Base-by-base conservation (phyloP, 2,329 filamentous ascomycete genomes). In the Colletotrichum spaethianum region DNA sequence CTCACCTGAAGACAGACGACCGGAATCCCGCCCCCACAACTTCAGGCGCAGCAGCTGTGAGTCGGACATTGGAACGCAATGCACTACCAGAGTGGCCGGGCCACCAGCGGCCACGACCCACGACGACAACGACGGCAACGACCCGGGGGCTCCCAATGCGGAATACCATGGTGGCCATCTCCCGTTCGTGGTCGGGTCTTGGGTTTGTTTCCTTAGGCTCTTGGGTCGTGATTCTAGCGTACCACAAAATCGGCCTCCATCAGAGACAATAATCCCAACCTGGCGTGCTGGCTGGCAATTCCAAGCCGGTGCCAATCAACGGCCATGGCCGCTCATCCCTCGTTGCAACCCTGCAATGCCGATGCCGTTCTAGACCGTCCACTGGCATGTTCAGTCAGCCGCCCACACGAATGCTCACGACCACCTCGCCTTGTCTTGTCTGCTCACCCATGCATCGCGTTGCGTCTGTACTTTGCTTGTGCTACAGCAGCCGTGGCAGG, bases 41-140 rank as follows among this genome's bases (percentile, higher is more conserved):
- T 72, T 59, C 60, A 69, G 65, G 69, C 69, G 69, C 69, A 72
- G 69, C 44, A 48, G 33, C 44, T 11, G 59, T 18, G 42, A 62
- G 62, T 42, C 64, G 65, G 65, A 72, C 53, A 72, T 72, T 72
- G 59, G 48, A 44, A 59, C 59, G 44, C 65, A 72, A 71, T 68
- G 64, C 68, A 50, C 56, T 20, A 18, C 62, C 62, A 44, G 44
- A 63, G 48, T 52, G 28, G 48, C 28, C 23, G 28, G 44, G 63
- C 38, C 40, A 31, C 42, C 26, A 38, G 16, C 11, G 33, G n/a
- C 44, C 44, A 48, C 60, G 36, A 31, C 33, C 16, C 40, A 40
- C 53, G 44, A 46, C 48, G 23, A 7, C 48, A 9, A 44, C 44
- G 33, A 40, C 64, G 42, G 26, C 46, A 23, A 50, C 33, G 28